These are phyloP conservation scores for Nemania sp. DNA, from an alignment of 2,329 filamentous ascomycete species.

Conservation along the genomic window DNA sequence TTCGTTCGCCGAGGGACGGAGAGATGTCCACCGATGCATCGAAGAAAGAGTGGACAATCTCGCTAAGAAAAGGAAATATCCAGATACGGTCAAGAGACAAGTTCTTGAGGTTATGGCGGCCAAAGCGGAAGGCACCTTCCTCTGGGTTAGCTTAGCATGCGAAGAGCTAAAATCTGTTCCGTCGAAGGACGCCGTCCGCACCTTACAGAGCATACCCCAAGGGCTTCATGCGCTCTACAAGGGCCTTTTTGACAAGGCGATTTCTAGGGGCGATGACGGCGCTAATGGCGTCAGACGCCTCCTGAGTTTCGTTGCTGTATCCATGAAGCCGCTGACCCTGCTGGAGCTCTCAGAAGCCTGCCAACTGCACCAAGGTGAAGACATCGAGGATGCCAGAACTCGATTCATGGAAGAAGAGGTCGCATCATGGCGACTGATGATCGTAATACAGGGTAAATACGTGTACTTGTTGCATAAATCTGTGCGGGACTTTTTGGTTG, in stretches of 20 bases:
- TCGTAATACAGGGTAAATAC: neutral
- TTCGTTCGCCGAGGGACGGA: neutral
- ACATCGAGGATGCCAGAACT: neutral
- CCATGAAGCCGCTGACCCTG: neutral
- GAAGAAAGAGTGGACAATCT: neutral
- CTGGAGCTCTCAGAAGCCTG: neutral
- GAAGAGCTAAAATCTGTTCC: neutral
- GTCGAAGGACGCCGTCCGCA: neutral
- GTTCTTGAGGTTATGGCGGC: neutral
- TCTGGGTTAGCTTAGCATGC: neutral
- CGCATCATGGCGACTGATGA: neutral
- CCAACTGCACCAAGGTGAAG: neutral
- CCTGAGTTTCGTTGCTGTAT: neutral
- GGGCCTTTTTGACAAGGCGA: neutral
- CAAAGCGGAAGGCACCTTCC: neutral
- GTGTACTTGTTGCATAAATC: neutral
- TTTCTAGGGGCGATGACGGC: neutral
- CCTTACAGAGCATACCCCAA: neutral
- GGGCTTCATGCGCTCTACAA: neutral
- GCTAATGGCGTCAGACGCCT: neutral
- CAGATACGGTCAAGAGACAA: neutral
- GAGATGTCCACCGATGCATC: neutral
- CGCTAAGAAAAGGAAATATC: neutral
- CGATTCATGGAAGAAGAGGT: neutral
- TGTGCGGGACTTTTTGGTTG: neutral